Evolutionary conservation across 352 stramenopile genomes (phyloP), one percentile per base, ranked within the genome.

Genomic region (Phytophthora pseudosyringae): DNA sequence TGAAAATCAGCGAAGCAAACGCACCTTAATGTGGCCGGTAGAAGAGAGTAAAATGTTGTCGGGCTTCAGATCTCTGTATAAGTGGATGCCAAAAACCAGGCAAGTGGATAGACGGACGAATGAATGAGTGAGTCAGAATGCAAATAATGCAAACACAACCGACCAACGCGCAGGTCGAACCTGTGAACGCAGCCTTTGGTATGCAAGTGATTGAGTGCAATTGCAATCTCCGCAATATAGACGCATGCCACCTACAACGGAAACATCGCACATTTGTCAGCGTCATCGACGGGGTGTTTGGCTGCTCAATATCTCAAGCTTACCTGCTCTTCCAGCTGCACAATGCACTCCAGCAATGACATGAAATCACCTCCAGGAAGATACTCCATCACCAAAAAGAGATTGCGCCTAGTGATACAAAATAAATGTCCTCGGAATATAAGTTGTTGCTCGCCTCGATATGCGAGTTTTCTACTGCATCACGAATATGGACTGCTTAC

Each of bases 371-470:
- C 91, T 9, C 91, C 91, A 39, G 88, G 86, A 6, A 96, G 73
- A 67, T 97, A 97, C 32, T 97, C 89, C 89, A 97, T 97, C 45
- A 96, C 89, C 31, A 97, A 73, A 62, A 95, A 97, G 15, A 97
- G 60, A 55, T 95, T 94, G 21, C 73, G 70, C 56, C 86, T 94
- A 51, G 16, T 9, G 13, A 54, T 32, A 48, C 7, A 12, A 51
- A 18, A 49, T 32, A 43, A 40, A 44, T 25, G 51, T 31, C 48
- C 28, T 48, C 43, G 58, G 21, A 32, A 43, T 60, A 54, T 59
- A 56, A 79, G 67, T 50, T 41, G 8, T 31, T 52, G 53, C 12
- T 51, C 26, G 29, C 41, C 9, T 50, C 31, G 31, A 45, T 21
- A 13, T 45, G 15, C 16, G n/a, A 36, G 21, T 53, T 48, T 21